Base-by-base conservation (phyloP, 2,329 filamentous ascomycete genomes). In the Fonsecaea pedrosoi region DNA sequence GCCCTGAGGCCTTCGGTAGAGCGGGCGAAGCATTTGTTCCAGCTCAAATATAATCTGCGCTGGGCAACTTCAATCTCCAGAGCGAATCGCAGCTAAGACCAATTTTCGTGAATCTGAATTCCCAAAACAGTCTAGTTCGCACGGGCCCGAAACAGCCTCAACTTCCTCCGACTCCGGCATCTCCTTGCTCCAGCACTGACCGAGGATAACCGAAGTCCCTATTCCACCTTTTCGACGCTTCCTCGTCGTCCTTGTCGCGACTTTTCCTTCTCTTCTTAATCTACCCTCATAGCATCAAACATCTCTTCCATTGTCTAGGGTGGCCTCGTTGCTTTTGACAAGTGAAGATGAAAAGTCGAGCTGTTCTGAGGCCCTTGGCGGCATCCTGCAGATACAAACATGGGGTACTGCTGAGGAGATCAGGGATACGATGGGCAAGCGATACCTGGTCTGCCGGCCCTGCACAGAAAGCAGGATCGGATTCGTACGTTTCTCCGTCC, bases 401-500 rank as follows among this genome's bases (percentile, higher is more conserved):
- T 9, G 60, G 64, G 12, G 60, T 59, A 18, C 63, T 64, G 4
- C 8, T 65, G n/a, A 59, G 57, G 25, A 38, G 62, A 54, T 15
- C 53, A 3, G 64, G 69, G 25, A 64, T 69, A 42, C 55, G 70
- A 69, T 65, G 67, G 64, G 70, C 70, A 45, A 71, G 68, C 56
- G 68, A 70, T 60, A 67, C 62, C 12, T 70, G 63, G 62, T 56
- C 69, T 15, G 62, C 66, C 30, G 69, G 65, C 9, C 70, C 69
- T 32, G 62, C 65, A 25, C 70, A 72, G 57, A 69, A 68, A 40
- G 62, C 48, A 34, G 86, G 83, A 54, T 86, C 86, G 65, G 87
- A 89, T 75, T 83, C 82, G 87, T 89, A 80, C 70, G 82, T 37
- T 54, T 54, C 73, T 53, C 21, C 7, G 8, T 10, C 18, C 13